Evolutionary conservation across 2,329 filamentous ascomycete genomes (phyloP).

Genomic region (Neocatenulostroma microsporum): DNA sequence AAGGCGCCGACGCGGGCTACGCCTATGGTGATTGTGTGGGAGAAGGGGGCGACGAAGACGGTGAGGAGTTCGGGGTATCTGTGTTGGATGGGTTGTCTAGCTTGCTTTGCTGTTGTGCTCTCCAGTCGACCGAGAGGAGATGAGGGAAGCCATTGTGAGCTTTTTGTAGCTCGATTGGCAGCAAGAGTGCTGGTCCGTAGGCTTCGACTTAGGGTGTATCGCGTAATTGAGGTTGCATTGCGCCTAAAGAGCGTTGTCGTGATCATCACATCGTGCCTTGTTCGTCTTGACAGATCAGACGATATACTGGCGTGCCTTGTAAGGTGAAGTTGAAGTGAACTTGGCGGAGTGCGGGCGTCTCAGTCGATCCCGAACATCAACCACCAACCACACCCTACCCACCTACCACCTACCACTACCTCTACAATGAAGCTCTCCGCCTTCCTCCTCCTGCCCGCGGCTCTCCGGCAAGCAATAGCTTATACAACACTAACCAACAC

Average conservation of each 20-base stretch:
- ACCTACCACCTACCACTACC: no score
- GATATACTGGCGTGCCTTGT: not conserved
- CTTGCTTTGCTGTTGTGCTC: slow-evolving; percentile 5
- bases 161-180: not conserved
- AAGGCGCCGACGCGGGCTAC: slow-evolving; percentile 64
- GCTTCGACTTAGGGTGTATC: not conserved
- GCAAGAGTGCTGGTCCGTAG: not conserved
- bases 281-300: not conserved
- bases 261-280: slow-evolving; percentile 17
- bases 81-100: slow-evolving; percentile 3
- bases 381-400: no score
- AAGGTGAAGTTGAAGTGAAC: not conserved
- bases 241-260: slow-evolving; percentile 12
- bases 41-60: slow-evolving; percentile 66
- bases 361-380: not conserved
- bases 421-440: slow-evolving; percentile 17
- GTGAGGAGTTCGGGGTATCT: slow-evolving; percentile 49
- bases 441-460: slow-evolving; percentile 22
- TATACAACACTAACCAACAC: slow-evolving; percentile 64
- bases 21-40: slow-evolving; percentile 59
- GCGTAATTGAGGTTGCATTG: not conserved
- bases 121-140: not conserved
- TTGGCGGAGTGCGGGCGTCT: no score
- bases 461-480: slow-evolving; percentile 32
- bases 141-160: slow-evolving; percentile 1